A percentile compares a stretch with the other conserved stretches of the same genome.
Conservation (phyloP, 2,329 filamentous ascomycete species). For the Neopestalotiopsis clavispora region DNA sequence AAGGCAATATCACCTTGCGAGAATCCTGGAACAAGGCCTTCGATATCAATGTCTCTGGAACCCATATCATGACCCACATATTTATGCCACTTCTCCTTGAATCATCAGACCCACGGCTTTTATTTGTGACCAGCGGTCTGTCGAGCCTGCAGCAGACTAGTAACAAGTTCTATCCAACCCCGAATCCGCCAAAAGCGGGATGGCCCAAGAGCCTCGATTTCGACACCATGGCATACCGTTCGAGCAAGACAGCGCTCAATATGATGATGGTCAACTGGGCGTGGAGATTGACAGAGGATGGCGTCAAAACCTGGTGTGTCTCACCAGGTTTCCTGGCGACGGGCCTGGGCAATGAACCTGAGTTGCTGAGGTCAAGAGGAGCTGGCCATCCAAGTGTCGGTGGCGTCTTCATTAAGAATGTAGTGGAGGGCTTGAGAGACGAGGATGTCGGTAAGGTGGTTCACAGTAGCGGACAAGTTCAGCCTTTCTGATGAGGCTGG, state of each 20-base stretch:
- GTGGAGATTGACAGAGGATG: conserved; percentile 48
- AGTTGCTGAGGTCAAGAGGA: conserved; percentile 30
- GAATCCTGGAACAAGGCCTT: conserved; percentile 50
- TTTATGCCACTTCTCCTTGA: conserved; percentile 51
- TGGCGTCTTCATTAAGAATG: conserved; percentile 42
- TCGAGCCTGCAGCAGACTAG: conserved; percentile 37
- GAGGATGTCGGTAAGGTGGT: conserved; percentile 41
- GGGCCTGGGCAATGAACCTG: conserved; percentile 35
- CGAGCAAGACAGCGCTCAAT: conserved; percentile 48
- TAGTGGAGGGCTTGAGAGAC: conserved; percentile 47
- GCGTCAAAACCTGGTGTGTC: conserved; percentile 47
- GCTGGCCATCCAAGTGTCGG: conserved; percentile 40
- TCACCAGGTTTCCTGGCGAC: conserved; percentile 48
- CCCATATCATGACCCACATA: conserved; percentile 44
- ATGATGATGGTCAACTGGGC: conserved; percentile 53
- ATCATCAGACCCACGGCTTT: conserved; percentile 47
- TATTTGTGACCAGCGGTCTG: conserved; percentile 54
- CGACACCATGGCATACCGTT: conserved; percentile 37
- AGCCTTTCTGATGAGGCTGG: conserved; percentile 7
- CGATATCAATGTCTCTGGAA: conserved; percentile 55
- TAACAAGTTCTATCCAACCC: conserved; percentile 20
- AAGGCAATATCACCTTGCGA: conserved; percentile 37
- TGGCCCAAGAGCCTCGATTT: conserved; percentile 44
- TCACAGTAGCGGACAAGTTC: conserved; percentile 13
- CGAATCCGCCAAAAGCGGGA: conserved; percentile 30